Base-by-base conservation (phyloP, 176 grass and related monocot genomes). In the Rhynchospora pubera region DNA sequence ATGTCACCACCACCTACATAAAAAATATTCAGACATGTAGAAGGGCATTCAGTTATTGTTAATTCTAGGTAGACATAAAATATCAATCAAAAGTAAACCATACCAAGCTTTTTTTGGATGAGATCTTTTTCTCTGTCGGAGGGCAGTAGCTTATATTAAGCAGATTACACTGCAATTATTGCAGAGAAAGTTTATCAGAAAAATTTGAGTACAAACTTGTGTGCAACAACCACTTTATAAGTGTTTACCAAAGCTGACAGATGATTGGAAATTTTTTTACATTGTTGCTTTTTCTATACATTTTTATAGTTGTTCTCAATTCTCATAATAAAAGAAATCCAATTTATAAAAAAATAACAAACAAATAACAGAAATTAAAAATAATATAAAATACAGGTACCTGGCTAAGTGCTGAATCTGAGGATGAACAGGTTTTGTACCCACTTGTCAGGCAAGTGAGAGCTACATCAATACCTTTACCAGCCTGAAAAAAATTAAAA, bases 111-210 rank as follows among this genome's bases (percentile, higher is more conserved):
- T 87, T 91, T 55, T 57, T 69, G 28, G 57, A 81, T 72, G 86
- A 89, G 85, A 90, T 89, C 62, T 79, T 79, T 85, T 93, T 44
- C 83, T 97, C 94, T 5, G 91, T 92, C 72, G 89, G 51, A 87
- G 91, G 94, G 53, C 94, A 97, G 86, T 97, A 94, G 88, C 94
- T 97, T 89, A 97, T 92, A 88, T 97, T 97, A 46, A 97, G 88
- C 16, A 97, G 89, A 84, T 87, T 82, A 62, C 94, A 97, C 94
- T 97, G 78, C 34, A 74, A 24, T 52, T 74, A 74, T 74, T 26
- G 70, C 45, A 51, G 11, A 74, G 21, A 51, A 74, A 23, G 5
- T 22, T 74, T 74, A 7, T 60, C 24, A 14, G 44, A 19, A 73
- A 73, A 46, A 19, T 68, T 43, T 18, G 23, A 50, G 16, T 72